Evolutionary conservation across 176 grass and related monocot genomes (phyloP).

Genomic region (Phoenix roebelenii): DNA sequence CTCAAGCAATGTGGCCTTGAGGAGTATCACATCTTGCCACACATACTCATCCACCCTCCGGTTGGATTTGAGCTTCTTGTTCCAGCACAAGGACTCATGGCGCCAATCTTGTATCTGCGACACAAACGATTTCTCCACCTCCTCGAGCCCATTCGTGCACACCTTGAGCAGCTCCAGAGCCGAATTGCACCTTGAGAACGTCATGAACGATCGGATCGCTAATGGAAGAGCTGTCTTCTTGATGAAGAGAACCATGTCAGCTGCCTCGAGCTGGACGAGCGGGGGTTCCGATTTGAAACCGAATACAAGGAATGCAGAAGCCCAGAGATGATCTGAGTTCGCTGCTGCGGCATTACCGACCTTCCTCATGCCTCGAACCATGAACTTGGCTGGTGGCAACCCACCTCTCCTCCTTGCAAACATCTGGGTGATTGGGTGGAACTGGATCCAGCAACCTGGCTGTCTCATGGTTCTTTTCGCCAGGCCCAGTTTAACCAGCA

Average conservation of each 20-base stretch:
- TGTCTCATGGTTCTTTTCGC: conserved; percentile 66
- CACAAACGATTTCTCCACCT: conserved; percentile 79
- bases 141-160: conserved; percentile 89
- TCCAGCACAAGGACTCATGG: conserved; percentile 63
- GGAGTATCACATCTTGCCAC: conserved; percentile 95
- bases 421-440: conserved; percentile 72
- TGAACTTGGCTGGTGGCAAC: conserved; percentile 37
- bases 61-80: conserved; percentile 65
- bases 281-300: conserved; percentile 93
- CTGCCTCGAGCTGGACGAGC: conserved; percentile 61
- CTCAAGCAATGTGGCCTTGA: conserved; percentile 80
- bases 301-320: conserved; percentile 84
- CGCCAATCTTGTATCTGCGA: conserved; percentile 80
- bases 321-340: conserved; percentile 88
- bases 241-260: conserved; percentile 81
- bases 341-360: conserved; percentile 47
- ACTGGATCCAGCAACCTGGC: conserved; percentile 86
- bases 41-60: conserved; percentile 69
- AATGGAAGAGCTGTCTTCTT: conserved; percentile 81
- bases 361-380: conserved; percentile 70
- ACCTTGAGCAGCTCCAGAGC: conserved; percentile 92
- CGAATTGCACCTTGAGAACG: conserved; percentile 79
- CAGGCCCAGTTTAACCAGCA: conserved; percentile 86
- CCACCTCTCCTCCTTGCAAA: conserved; percentile 83
- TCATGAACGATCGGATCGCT: conserved; percentile 80